Percentiles rank a stretch among this genome's conserved stretches.
phyloP scores from a whole-genome alignment of 352 stramenopile genomes.

The Aphanomyces euteiches region DNA sequence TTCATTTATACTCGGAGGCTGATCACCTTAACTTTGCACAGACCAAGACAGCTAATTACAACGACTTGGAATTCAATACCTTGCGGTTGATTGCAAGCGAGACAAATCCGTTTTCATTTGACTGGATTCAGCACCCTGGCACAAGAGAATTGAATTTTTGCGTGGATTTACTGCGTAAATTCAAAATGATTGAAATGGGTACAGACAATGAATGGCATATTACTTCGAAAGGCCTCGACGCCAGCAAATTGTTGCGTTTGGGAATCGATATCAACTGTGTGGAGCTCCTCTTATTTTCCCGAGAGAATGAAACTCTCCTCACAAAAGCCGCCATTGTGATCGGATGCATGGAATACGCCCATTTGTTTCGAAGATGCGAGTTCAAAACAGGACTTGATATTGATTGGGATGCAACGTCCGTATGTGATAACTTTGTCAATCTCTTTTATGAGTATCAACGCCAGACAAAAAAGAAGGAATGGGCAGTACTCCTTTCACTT shows the following conservation, averaged over 20 bases:
- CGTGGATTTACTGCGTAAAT: neutral
- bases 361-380: neutral
- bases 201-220: neutral
- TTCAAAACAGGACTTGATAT: neutral
- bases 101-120: neutral
- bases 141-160: neutral
- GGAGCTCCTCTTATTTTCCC: neutral
- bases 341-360: neutral
- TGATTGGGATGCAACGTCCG: neutral
- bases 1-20: neutral
- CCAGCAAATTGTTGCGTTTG: neutral
- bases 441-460: neutral
- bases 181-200: neutral
- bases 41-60: neutral
- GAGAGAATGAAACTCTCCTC: neutral
- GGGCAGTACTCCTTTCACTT: neutral
- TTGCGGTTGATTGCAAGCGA: neutral
- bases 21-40: neutral
- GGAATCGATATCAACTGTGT: neutral
- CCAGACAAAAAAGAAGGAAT: neutral
- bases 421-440: slow-evolving; percentile 6
- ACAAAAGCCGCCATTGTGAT: neutral
- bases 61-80: neutral
- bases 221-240: neutral
- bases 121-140: slow-evolving; percentile 5